phyloP scores from a whole-genome alignment of 208 protist genomes.

The Willaertia magna region DNA sequence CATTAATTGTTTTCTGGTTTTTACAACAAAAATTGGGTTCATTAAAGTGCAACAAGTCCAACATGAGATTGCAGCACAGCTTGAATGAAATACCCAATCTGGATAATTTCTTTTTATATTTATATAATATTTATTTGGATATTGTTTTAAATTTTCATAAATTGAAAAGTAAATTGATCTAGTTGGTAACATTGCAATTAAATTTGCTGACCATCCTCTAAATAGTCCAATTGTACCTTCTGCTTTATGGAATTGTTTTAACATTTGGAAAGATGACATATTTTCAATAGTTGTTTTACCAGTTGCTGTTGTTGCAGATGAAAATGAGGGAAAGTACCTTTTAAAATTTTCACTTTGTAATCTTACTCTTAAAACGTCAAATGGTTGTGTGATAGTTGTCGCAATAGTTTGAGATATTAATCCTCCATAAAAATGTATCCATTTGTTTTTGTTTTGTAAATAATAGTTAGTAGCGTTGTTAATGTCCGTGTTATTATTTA shows the following conservation, averaged over 20 bases:
- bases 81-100: too few relatives aligned
- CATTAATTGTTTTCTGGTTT: neutral
- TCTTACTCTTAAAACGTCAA: neutral
- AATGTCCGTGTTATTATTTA: too few relatives aligned
- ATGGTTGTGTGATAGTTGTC: neutral
- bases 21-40: neutral
- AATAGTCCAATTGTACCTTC: neutral
- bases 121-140: neutral
- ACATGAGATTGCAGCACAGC: neutral
- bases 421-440: neutral
- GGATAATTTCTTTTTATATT: too few relatives aligned
- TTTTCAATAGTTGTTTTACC: neutral
- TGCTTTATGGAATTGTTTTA: neutral
- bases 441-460: too few relatives aligned
- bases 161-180: neutral
- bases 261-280: neutral
- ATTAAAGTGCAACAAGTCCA: neutral
- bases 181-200: neutral
- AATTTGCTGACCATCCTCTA: conserved; percentile 1
- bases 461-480: too few relatives aligned
- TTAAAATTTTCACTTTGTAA: too few relatives aligned
- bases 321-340: too few relatives aligned
- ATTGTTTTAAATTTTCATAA: neutral
- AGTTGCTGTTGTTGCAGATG: neutral
- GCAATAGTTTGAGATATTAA: neutral